A percentile compares a stretch with the other conserved stretches of the same genome.
Conservation (phyloP, 2,329 filamentous ascomycete species). For the Diaporthe citri region DNA sequence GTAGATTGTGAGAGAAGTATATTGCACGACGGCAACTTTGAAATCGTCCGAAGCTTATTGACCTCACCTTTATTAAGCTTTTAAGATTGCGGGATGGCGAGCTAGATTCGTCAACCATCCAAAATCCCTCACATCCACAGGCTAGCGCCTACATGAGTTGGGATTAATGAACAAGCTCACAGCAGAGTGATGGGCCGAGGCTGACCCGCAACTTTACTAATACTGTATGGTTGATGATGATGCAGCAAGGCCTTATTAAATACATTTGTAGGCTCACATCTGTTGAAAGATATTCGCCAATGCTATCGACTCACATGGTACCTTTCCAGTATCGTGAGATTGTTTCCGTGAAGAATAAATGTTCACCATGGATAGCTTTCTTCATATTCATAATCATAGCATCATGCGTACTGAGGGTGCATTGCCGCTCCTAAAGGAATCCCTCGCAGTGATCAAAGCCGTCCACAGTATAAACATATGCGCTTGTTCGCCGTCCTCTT, state of each 20-base stretch:
- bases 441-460: too few species aligned
- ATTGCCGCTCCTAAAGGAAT: too few species aligned
- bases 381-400: too few species aligned
- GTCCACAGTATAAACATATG: too few species aligned
- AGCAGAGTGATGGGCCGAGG: background rate
- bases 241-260: background rate
- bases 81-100: background rate
- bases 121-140: too few species aligned
- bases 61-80: background rate
- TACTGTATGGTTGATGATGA: background rate
- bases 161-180: background rate
- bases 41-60: slow-evolving; percentile 15
- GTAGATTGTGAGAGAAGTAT: too few species aligned
- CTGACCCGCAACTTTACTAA: background rate
- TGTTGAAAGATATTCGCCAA: background rate
- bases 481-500: too few species aligned
- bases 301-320: too few species aligned
- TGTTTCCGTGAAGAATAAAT: too few species aligned
- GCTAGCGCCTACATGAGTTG: background rate
- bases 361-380: too few species aligned
- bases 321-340: too few species aligned
- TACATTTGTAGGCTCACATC: background rate
- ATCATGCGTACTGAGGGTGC: too few species aligned
- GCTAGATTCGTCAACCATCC: background rate
- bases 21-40: background rate